Evolutionary conservation across 2,329 filamentous ascomycete genomes (phyloP), one percentile per base, ranked within the genome.

Genomic region (Ophiostoma triangulosporum): DNA sequence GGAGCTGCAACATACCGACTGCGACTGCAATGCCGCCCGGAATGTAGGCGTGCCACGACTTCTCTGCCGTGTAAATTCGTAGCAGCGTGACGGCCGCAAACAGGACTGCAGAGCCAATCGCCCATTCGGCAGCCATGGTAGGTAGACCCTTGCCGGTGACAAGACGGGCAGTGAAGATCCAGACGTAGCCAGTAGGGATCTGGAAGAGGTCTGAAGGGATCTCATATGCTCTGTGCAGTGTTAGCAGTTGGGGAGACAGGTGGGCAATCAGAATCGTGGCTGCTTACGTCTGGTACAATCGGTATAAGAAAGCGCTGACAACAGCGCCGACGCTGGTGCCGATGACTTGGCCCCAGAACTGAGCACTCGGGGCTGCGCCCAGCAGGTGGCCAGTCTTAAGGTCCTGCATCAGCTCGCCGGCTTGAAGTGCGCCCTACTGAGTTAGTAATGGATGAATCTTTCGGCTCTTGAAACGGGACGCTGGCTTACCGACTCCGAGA

Each of bases 301-400:
- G 83, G 66, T 98, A 98, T 3, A 97, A 84, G 3, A 85, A 77
- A 0, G 91, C 89, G 56, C 86, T 91, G 6, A 95, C 77, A 11
- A 97, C 75, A 1, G 93, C 90, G 1, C 93, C 93, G 2, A 87
- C 81, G 0, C 87, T 84, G 33, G 85, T 88, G 4, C 93, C 93
- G 52, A 98, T 90, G 20, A 97, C 80, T 65, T 98, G 93, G 1
- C 93, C 93, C 76, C 88, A 96, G 65, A 98, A 98, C 63, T 98
- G 93, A 0, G 93, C 93, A 61, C 86, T 93, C 0, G 93, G 93
- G 3, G 88, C 86, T 0, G 93, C 93, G 11, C 91, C 90, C 1
- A 98, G 77, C 0, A 98, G 72, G 66, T 98, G 90, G 0, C 93
- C 93, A 0, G 93, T 96, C 67, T 98, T 98, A 29, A 98, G 77